These are phyloP conservation scores for Polygonum aviculare DNA, from an alignment of 148 eudicot genomes.

Conservation along the genomic window DNA sequence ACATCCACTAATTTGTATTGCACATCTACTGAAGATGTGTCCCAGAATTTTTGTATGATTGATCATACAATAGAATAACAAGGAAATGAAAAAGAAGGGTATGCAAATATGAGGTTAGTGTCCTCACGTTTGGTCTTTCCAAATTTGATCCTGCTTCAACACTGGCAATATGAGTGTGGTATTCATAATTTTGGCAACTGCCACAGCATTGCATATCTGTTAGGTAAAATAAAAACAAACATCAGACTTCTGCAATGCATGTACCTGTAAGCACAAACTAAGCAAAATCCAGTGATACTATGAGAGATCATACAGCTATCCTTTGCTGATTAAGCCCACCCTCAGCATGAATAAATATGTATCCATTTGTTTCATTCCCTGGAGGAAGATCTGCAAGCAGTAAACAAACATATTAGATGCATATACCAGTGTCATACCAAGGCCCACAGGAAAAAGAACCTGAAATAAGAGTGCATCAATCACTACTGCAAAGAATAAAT, in stretches of 20 bases:
- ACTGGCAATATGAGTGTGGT: constrained; percentile 95
- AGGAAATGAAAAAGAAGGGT: background rate
- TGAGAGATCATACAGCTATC: constrained; percentile 60
- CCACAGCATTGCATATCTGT: constrained; percentile 99
- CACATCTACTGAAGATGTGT: background rate
- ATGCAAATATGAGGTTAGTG: constrained; percentile 5
- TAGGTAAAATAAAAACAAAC: constrained; percentile 12
- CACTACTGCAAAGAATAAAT: background rate
- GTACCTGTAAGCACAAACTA: background rate
- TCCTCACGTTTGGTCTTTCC: constrained; percentile 99
- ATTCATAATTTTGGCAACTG: constrained; percentile 91
- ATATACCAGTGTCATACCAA: background rate
- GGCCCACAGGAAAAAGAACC: background rate
- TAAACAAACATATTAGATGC: background rate
- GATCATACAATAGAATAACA: background rate
- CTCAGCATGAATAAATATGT: constrained; percentile 97
- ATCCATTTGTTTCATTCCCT: constrained; percentile 91
- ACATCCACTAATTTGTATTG: background rate
- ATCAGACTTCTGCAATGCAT: constrained; percentile 2
- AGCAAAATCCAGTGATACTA: background rate
- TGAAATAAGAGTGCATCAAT: background rate
- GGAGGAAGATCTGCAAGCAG: constrained; percentile 62
- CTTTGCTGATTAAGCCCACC: constrained; percentile 99
- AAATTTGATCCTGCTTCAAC: constrained; percentile 97
- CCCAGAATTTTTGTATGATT: background rate